Percentiles rank a stretch among this genome's conserved stretches.
Evolutionary conservation across 345 rosid genomes (phyloP).

Genomic region (Balakata baccata): DNA sequence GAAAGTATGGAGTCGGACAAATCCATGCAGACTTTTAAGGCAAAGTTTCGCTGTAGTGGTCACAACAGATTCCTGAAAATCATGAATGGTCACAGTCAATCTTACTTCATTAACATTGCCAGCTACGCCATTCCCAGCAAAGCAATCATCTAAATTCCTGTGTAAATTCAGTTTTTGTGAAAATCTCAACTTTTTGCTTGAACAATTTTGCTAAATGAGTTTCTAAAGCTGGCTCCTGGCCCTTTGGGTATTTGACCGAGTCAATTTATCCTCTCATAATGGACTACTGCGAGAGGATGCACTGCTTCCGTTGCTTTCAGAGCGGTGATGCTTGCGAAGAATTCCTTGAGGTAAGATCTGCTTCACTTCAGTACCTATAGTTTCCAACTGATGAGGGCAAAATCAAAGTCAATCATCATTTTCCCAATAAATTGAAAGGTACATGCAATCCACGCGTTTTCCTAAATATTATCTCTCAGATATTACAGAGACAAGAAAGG

Average conservation of each 20-base stretch:
- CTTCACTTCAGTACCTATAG: constrained; percentile 65
- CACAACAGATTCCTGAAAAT: constrained; percentile 78
- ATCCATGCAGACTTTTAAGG: constrained; percentile 91
- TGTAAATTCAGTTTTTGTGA: constrained; percentile 87
- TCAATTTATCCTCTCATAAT: constrained; percentile 67
- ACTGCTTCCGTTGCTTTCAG: constrained; percentile 95
- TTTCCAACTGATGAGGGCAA: constrained; percentile 54
- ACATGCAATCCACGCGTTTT: neutral
- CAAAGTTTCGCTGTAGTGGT: constrained; percentile 70
- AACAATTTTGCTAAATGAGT: constrained; percentile 97
- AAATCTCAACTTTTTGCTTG: constrained; percentile 95
- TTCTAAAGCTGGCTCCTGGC: constrained; percentile 97
- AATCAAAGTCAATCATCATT: constrained; percentile 4
- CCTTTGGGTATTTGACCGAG: constrained; percentile 65
- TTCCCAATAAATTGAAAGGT: neutral
- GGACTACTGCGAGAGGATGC: constrained; percentile 83
- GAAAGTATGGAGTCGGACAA: constrained; percentile 85
- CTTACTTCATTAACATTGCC: constrained; percentile 11
- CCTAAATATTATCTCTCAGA: neutral
- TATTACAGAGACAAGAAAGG: neutral
- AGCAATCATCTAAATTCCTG: constrained; percentile 50
- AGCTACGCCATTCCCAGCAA: constrained; percentile 11
- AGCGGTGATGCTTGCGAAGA: constrained; percentile 66
- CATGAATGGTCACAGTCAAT: constrained; percentile 14
- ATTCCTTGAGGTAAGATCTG: constrained; percentile 82